A percentile compares a stretch with the other conserved stretches of the same genome.
Conservation (phyloP, 768 basidiomycete species). For the Russula vinacea region DNA sequence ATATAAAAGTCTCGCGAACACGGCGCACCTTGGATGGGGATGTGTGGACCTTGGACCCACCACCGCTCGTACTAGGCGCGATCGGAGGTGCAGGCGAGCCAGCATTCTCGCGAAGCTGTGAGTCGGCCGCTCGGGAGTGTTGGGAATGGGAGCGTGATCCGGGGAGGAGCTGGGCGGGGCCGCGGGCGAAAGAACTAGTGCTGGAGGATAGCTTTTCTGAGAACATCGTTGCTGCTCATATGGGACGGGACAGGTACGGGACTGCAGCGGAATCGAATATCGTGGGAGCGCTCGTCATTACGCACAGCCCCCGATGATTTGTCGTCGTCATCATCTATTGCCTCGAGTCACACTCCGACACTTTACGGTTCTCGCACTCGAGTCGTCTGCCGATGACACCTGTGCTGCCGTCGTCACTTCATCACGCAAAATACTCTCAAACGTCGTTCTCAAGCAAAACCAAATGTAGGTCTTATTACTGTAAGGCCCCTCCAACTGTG, state of each 20-base stretch:
- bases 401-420: conserved; percentile 85
- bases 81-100: conserved; percentile 32
- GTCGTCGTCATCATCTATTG: background rate
- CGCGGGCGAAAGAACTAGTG: conserved; percentile 24
- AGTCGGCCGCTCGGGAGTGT: conserved; percentile 31
- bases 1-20: background rate
- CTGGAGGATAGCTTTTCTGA: conserved; percentile 33
- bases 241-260: background rate
- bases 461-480: conserved; percentile 47
- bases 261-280: too few relatives aligned
- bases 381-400: conserved; percentile 92
- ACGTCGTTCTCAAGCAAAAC: conserved; percentile 84
- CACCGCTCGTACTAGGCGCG: conserved; percentile 27
- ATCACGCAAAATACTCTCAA: conserved; percentile 66
- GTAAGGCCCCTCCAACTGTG: background rate
- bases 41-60: conserved; percentile 36
- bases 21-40: conserved; percentile 24
- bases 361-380: conserved; percentile 72
- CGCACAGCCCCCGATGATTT: background rate
- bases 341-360: background rate
- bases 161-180: conserved; percentile 29
- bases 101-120: conserved; percentile 30
- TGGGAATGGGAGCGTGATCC: conserved; percentile 28
- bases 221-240: conserved; percentile 31
- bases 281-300: background rate